Base-by-base conservation (phyloP, 306 rosid genomes). In the Crotalaria pallida region DNA sequence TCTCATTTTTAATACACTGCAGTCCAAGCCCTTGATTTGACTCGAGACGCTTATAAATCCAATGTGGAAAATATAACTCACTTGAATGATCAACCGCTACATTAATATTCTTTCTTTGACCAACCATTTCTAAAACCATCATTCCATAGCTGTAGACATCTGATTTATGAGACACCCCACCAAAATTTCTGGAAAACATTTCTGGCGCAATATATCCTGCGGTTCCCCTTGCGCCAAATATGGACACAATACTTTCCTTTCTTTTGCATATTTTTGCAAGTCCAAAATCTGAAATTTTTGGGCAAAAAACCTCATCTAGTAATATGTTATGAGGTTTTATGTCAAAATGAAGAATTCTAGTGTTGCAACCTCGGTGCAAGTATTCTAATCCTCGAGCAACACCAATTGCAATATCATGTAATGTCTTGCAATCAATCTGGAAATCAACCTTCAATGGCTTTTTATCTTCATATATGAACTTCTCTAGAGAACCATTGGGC, bases 401-500 rank as follows among this genome's bases (percentile, higher is more conserved):
- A 3, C 89, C 89, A 1, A 79, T 33, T 29, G 84, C 63, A 52
- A 84, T 84, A 15, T 23, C 15, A 11, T 34, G 62, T n/a, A 79
- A 45, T 17, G 58, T 57, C 53, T 84, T 65, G 44, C 77, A 81
- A n/a, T 50, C 55, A 63, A 81, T 49, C 0, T 71, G 74, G 9
- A 3, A 48, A 52, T 31, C 27, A 3, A 11, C 16, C 2, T 17
- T 19, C 0, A 31, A 16, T 0, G 38, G 17, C 12, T 76, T 27
- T 15, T 6, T 21, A 3, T 63, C 29, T 52, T 74, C 77, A 58
- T 49, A 77, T 34, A 84, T 74, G 17, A 77, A 77, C 77, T 80
- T 84, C 51, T 84, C 85, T 6, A 80, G 72, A 2, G 88, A 84
- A 13, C 83, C 88, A 71, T 84, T 80, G 33, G 81, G 24, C 88